Evolutionary conservation across 2,329 filamentous ascomycete species (phyloP).

Genomic region (Microcera coccophila): DNA sequence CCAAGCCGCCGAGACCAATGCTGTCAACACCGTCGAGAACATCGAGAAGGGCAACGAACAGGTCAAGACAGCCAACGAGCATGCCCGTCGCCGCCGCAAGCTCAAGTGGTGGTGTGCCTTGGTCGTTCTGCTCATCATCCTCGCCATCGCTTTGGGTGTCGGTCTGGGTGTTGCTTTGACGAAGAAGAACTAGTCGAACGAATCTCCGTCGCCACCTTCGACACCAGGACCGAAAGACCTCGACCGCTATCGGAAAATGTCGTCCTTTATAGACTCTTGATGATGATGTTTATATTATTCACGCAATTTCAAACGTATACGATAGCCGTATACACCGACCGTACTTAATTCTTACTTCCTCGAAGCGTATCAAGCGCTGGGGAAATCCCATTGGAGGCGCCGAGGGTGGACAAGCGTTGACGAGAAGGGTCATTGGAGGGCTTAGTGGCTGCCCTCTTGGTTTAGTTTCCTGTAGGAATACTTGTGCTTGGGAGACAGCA

Average conservation of each 20-base stretch:
- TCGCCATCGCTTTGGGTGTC: conserved; percentile 53
- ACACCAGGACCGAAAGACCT: background rate
- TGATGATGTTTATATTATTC: conserved; percentile 9
- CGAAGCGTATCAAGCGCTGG: conserved; percentile 13
- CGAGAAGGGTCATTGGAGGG: conserved; percentile 14
- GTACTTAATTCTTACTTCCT: conserved; percentile 25
- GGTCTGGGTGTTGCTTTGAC: conserved; percentile 48
- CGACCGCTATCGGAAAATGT: too few species aligned
- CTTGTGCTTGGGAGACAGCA: conserved; percentile 7
- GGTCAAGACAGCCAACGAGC: conserved; percentile 63
- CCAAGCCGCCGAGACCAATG: conserved; percentile 59
- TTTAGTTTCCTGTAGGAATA: conserved; percentile 21
- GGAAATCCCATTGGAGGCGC: conserved; percentile 11
- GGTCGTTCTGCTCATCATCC: conserved; percentile 55
- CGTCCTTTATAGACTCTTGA: conserved; percentile 9
- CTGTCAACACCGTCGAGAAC: conserved; percentile 61
- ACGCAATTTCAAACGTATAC: conserved; percentile 14
- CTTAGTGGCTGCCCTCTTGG: conserved; percentile 5
- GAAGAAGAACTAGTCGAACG: conserved; percentile 18
- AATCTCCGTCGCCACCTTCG: conserved; percentile 1
- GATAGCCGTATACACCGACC: conserved; percentile 13
- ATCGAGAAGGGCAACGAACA: conserved; percentile 67
- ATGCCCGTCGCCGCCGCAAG: conserved; percentile 63
- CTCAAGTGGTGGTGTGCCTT: conserved; percentile 79
- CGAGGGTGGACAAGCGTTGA: conserved; percentile 10